Conservation (phyloP, 106 monocot species). For the Allium cepa region DNA sequence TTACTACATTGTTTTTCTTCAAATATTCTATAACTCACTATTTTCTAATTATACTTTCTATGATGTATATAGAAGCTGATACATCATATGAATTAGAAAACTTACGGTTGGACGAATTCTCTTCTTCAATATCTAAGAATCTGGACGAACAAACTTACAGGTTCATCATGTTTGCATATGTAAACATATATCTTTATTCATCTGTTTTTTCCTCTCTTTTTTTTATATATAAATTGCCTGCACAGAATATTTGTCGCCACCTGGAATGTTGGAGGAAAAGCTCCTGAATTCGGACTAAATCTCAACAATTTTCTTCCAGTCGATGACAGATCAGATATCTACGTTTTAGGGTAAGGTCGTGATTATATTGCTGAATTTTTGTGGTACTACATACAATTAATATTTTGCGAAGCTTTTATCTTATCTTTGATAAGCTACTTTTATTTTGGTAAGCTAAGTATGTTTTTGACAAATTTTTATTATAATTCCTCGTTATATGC, state of each 20-base stretch:
- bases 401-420: too few relatives aligned
- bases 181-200: neutral
- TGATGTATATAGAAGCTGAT: slow-evolving; percentile 11
- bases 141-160: slow-evolving; percentile 37
- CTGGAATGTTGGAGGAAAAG: slow-evolving; percentile 80
- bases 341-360: slow-evolving; percentile 59
- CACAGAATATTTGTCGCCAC: slow-evolving; percentile 58
- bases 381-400: too few relatives aligned
- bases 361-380: neutral
- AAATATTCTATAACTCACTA: neutral
- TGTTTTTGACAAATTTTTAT: neutral
- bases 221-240: neutral
- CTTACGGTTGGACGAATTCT: slow-evolving; percentile 10
- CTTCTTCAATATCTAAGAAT: slow-evolving; percentile 9
- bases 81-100: slow-evolving; percentile 9
- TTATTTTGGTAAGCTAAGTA: neutral
- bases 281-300: slow-evolving; percentile 42
- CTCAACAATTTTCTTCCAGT: slow-evolving; percentile 56
- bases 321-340: slow-evolving; percentile 57
- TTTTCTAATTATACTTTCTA: neutral
- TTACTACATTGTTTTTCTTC: neutral
- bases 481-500: neutral
- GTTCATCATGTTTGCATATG: slow-evolving; percentile 3
- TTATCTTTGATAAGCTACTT: too few relatives aligned
- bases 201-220: slow-evolving; percentile 1